Evolutionary conservation across 129 eudicot genomes (phyloP).

Genomic region (Deinandra increscens): DNA sequence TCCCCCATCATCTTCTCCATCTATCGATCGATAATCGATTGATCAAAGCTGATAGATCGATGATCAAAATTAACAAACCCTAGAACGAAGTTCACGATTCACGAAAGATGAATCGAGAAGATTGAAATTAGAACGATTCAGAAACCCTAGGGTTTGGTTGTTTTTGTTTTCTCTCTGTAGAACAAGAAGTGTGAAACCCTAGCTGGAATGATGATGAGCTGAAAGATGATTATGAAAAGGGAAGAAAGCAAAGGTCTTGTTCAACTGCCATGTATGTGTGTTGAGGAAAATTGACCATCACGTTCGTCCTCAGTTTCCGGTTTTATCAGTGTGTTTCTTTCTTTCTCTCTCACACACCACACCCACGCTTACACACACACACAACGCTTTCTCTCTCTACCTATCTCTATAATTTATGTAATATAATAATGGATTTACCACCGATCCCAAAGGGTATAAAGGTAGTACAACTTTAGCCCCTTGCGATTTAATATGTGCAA

Average conservation of each 20-base stretch:
- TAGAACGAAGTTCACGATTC: too few relatives aligned
- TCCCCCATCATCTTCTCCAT: neutral
- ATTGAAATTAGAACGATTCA: too few relatives aligned
- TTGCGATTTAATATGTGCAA: too few relatives aligned
- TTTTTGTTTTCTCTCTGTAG: too few relatives aligned
- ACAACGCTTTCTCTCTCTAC: neutral
- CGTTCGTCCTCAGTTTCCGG: slow-evolving; percentile 38
- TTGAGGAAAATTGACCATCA: slow-evolving; percentile 54
- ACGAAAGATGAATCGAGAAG: too few relatives aligned
- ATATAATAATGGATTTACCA: too few relatives aligned
- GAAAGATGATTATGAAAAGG: slow-evolving; percentile 9
- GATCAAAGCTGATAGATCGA: too few relatives aligned
- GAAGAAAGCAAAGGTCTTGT: slow-evolving; percentile 18
- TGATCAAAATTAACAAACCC: too few relatives aligned
- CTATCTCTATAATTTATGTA: neutral
- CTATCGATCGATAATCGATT: neutral
- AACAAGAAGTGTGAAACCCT: too few relatives aligned
- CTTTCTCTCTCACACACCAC: slow-evolving; percentile 26
- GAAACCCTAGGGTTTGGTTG: neutral
- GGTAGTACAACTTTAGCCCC: too few relatives aligned
- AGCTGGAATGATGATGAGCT: slow-evolving; percentile 13
- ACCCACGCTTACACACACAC: neutral
- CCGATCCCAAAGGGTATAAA: too few relatives aligned
- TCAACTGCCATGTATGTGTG: slow-evolving; percentile 14
- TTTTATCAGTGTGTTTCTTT: slow-evolving; percentile 17